Percentiles rank a stretch among this genome's conserved stretches.
Conservation (phyloP, 176 grass and related monocot species). For the Carex scoparia region DNA sequence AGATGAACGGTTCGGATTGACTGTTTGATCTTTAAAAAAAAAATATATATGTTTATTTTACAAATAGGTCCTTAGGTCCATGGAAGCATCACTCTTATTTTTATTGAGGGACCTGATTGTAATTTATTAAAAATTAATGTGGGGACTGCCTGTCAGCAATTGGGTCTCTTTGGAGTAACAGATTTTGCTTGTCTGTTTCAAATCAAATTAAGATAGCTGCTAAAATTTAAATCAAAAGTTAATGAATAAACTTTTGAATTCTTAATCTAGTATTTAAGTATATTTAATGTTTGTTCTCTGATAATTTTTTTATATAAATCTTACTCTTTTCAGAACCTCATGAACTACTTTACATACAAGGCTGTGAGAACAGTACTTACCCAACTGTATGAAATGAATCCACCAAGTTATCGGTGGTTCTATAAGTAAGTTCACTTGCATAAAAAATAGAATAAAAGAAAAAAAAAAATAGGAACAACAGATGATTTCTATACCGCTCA, state of each 20-base stretch:
- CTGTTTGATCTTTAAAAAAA: too few relatives aligned
- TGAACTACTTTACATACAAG: slow-evolving; percentile 94
- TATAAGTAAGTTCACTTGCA: slow-evolving; percentile 47
- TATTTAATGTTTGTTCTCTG: neutral
- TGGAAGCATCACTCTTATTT: too few relatives aligned
- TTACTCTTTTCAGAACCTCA: slow-evolving; percentile 58
- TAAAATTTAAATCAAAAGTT: neutral
- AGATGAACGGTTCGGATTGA: too few relatives aligned
- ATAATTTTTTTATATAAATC: neutral
- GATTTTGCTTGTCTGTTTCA: neutral
- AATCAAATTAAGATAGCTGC: neutral
- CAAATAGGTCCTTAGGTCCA: too few relatives aligned
- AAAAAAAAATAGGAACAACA: neutral
- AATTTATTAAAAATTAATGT: neutral
- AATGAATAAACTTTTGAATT: neutral
- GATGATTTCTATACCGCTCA: neutral
- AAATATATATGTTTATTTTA: too few relatives aligned
- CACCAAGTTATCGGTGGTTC: slow-evolving; percentile 83
- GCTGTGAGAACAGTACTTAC: slow-evolving; percentile 74
- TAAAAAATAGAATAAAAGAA: neutral
- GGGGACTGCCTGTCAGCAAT: neutral
- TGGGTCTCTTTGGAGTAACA: neutral
- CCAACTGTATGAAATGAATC: slow-evolving; percentile 98
- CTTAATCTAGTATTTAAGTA: neutral
- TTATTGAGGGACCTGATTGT: neutral